Conservation (phyloP, 768 basidiomycete genomes). For the Trametes punicea region DNA sequence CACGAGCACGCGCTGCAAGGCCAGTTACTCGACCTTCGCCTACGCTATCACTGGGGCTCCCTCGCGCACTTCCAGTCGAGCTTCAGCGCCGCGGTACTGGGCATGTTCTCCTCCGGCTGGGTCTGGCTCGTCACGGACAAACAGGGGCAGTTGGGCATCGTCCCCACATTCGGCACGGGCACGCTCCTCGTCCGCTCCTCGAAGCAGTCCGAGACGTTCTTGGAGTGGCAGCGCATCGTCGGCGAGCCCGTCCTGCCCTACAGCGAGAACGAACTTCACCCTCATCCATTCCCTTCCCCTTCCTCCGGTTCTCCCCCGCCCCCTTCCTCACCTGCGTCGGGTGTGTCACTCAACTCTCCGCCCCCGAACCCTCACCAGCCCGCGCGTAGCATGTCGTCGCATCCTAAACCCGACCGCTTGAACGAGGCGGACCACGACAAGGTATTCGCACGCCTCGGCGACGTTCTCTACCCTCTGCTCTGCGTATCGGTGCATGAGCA, state of each 20-base stretch:
- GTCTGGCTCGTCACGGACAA: conserved; percentile 84
- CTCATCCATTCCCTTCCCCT: background rate
- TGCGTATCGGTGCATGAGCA: conserved; percentile 81
- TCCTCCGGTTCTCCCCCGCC: conserved; percentile 4
- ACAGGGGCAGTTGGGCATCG: conserved; percentile 57
- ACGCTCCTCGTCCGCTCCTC: conserved; percentile 65
- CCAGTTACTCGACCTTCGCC: conserved; percentile 36
- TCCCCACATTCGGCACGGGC: conserved; percentile 87
- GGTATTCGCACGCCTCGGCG: conserved; percentile 36
- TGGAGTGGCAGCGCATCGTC: conserved; percentile 11
- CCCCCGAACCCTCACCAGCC: conserved; percentile 31
- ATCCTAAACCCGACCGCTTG: background rate
- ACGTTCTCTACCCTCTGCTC: conserved; percentile 67
- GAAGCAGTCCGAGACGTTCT: conserved; percentile 5
- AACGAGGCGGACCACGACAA: background rate
- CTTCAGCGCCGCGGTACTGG: conserved; percentile 71
- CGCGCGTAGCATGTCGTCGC: conserved; percentile 31
- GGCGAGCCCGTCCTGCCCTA: conserved; percentile 9
- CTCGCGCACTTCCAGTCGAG: conserved; percentile 68
- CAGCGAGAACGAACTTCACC: conserved; percentile 17
- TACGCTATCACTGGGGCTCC: conserved; percentile 55
- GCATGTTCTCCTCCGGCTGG: conserved; percentile 78
- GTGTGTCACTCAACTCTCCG: conserved; percentile 33
- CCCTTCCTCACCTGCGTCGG: conserved; percentile 40
- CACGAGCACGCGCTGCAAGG: conserved; percentile 35